phyloP scores from a whole-genome alignment of 2,329 filamentous ascomycete genomes.

The Plenodomus lindquistii region DNA sequence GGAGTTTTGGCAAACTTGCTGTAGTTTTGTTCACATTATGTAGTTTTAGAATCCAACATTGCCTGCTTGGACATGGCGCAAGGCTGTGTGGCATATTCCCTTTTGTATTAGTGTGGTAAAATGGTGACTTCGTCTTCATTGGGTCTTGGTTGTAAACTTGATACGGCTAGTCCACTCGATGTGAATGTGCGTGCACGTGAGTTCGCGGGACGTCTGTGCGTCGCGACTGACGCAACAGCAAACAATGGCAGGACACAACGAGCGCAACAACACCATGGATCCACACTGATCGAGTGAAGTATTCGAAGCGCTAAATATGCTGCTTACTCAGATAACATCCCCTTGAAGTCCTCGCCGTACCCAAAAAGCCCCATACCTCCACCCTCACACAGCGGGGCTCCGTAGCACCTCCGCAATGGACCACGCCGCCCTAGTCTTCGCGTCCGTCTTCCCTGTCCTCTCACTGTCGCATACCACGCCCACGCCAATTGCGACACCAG shows the following conservation, averaged over 20 bases:
- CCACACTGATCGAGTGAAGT: neutral
- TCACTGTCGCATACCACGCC: conserved; percentile 48
- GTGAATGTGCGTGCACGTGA: neutral
- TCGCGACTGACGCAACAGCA: neutral
- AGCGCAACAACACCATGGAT: neutral
- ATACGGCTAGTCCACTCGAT: neutral
- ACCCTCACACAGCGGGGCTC: conserved; percentile 17
- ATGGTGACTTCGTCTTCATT: no score
- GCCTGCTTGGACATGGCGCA: neutral
- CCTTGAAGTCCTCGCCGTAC: neutral
- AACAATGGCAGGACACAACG: neutral
- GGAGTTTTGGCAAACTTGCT: neutral
- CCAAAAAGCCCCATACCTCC: neutral
- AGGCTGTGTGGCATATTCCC: neutral
- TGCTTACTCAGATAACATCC: neutral
- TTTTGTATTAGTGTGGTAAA: no score
- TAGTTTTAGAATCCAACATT: neutral
- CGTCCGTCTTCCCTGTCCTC: conserved; percentile 51
- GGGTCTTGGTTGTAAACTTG: no score
- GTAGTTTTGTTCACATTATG: neutral
- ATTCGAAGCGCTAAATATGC: neutral
- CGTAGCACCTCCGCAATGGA: conserved; percentile 35
- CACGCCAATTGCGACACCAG: conserved; percentile 50
- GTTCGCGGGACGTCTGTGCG: neutral
- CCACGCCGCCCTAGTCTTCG: conserved; percentile 44